These are phyloP conservation scores for Prillingera fragicola DNA, from an alignment of 1,284 basidiomycete genomes.

Conservation along the genomic window DNA sequence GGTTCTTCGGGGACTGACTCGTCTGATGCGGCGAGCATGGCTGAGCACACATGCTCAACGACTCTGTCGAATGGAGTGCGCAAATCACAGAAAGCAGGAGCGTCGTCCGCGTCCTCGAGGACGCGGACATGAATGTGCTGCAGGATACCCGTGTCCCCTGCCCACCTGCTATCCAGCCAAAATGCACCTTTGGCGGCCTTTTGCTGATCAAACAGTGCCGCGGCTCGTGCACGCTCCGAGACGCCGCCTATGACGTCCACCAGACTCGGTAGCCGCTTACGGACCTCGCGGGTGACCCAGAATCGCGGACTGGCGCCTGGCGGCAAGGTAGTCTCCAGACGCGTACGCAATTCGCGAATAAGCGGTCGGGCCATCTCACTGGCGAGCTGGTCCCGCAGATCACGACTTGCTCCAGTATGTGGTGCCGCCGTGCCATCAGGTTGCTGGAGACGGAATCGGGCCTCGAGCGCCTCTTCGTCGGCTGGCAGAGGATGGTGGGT, in stretches of 20 bases:
- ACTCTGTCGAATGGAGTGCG: constrained; percentile 12
- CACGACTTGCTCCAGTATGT: constrained; percentile 32
- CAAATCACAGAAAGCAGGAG: no score
- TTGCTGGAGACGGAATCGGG: constrained; percentile 53
- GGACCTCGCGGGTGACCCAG: constrained; percentile 41
- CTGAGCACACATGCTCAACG: constrained; percentile 8
- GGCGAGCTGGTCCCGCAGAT: constrained; percentile 38
- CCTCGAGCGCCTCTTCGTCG: constrained; percentile 53
- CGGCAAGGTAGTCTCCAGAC: constrained; percentile 14
- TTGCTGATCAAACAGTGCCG: constrained; percentile 25
- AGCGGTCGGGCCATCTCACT: constrained; percentile 38
- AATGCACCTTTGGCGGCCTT: constrained; percentile 16
- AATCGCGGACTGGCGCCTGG: constrained; percentile 18
- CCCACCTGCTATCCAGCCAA: constrained; percentile 36
- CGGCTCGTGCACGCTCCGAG: constrained; percentile 27
- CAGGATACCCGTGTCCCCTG: constrained; percentile 25
- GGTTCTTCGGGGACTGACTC: background rate
- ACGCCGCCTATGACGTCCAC: constrained; percentile 40
- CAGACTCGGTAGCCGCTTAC: constrained; percentile 30
- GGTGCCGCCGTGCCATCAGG: constrained; percentile 1
- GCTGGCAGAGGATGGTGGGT: constrained; percentile 65
- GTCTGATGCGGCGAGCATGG: constrained; percentile 5
- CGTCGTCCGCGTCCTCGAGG: constrained; percentile 16
- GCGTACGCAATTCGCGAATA: constrained; percentile 32
- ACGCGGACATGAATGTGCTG: constrained; percentile 23